Base-by-base conservation (phyloP, 768 basidiomycete genomes). In the Leccinum disarticulatum region DNA sequence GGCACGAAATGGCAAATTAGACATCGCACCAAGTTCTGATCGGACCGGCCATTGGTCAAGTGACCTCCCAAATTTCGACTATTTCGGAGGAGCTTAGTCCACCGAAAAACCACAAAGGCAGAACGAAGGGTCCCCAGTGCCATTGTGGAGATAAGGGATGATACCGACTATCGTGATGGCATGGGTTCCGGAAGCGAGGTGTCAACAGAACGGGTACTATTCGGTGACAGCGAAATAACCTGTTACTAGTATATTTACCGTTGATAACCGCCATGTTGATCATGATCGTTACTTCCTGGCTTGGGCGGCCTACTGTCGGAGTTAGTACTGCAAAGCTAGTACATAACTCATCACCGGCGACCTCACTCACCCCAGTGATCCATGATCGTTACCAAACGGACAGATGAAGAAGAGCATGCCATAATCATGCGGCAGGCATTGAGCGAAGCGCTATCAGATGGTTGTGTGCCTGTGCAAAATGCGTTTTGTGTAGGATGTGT, bases 401-500 rank as follows among this genome's bases (percentile, higher is more conserved):
- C 35, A 17, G 17, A 54, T n/a, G 63, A 65, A 27, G 65, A 64
- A 54, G 66, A 66, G 25, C 78, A 83, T 59, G 59, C 68, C 14
- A 25, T 63, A 3, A 87, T 81, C 63, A 79, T 96, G 66, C 79
- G 75, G 8, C 75, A 83, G 46, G 93, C 94, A 2, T 77, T 95
- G 38, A 70, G 65, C 3, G 88, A 93, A 71, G 92, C 94, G 3
- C 50, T 64, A 8, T 69, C 69, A 11, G 74, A 77, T 31, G 86
- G 87, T 73, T 93, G 90, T 66, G 73, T 71, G 7, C 88, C 91
- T 2, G 78, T 81, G 0, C 82, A 83, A 8, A 87, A 87, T 1
- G 94, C 93, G 3, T 97, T 95, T 71, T 94, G 90, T 68, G 94
- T 97, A n/a, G 94, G 95, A 25, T 93, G 91, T 66, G 81, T 93